These are phyloP conservation scores for Erysimum cheiranthoides DNA, from an alignment of 345 rosid species.

Conservation along the genomic window DNA sequence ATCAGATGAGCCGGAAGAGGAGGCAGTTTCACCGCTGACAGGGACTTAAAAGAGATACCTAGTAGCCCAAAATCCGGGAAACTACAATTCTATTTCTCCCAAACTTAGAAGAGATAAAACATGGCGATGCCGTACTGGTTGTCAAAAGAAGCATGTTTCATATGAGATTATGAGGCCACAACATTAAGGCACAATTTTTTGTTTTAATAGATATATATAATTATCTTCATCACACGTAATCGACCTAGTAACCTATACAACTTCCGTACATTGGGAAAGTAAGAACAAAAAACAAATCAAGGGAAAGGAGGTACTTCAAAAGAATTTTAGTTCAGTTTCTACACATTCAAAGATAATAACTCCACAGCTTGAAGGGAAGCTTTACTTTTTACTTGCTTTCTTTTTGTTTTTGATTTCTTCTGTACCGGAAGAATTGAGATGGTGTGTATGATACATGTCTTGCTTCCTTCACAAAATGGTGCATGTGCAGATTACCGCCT, in stretches of 20 bases:
- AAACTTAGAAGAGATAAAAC: too few species aligned
- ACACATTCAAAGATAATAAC: slow-evolving; percentile 41
- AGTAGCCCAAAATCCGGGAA: too few species aligned
- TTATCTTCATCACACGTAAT: slow-evolving; percentile 25
- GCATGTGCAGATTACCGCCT: slow-evolving; percentile 81
- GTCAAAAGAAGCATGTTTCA: too few species aligned
- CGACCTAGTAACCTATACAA: slow-evolving; percentile 30
- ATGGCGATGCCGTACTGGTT: too few species aligned
- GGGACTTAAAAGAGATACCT: too few species aligned
- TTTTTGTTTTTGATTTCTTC: slow-evolving; percentile 41
- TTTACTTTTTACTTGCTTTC: slow-evolving; percentile 26
- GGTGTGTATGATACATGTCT: slow-evolving; percentile 38
- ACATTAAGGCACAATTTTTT: neutral
- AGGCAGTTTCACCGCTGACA: too few species aligned
- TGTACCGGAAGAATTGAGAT: slow-evolving; percentile 52
- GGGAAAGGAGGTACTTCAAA: slow-evolving; percentile 37
- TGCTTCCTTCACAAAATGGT: slow-evolving; percentile 65
- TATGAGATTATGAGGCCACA: too few species aligned
- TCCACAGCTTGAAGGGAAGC: slow-evolving; percentile 43
- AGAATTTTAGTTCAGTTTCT: slow-evolving; percentile 41
- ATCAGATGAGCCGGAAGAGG: too few species aligned
- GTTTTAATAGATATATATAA: slow-evolving; percentile 6
- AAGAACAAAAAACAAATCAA: slow-evolving; percentile 29
- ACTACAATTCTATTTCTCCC: too few species aligned
- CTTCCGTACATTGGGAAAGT: slow-evolving; percentile 18